A percentile compares a stretch with the other conserved stretches of the same genome.
Conservation (phyloP, 1,139 yeast genomes). For the Pichia sp. region DNA sequence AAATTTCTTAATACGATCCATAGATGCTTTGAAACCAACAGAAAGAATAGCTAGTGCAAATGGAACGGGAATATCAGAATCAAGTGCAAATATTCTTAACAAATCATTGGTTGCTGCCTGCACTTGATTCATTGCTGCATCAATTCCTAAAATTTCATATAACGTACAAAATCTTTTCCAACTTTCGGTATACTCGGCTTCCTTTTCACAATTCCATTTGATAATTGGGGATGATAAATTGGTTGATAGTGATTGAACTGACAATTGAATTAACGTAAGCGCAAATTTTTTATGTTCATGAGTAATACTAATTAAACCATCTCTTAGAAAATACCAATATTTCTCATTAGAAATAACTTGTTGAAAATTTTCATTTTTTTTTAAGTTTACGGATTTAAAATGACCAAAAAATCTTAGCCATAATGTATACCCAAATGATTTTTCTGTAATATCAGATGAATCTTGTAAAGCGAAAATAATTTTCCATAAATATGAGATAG, state of each 20-base stretch:
- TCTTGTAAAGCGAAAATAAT: constrained; percentile 35
- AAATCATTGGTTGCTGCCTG: constrained; percentile 72
- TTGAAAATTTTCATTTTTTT: constrained; percentile 30
- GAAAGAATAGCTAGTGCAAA: constrained; percentile 74
- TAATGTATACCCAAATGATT: constrained; percentile 42
- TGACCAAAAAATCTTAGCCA: constrained; percentile 48
- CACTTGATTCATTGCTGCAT: constrained; percentile 81
- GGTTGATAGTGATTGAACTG: constrained; percentile 43
- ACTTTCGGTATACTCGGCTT: constrained; percentile 36
- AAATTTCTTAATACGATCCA: constrained; percentile 73
- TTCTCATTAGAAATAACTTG: constrained; percentile 31
- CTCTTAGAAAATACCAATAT: constrained; percentile 60
- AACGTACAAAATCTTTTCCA: constrained; percentile 75
- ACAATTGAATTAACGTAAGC: constrained; percentile 59
- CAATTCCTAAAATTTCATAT: constrained; percentile 76
- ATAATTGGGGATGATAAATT: constrained; percentile 41
- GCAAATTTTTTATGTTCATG: constrained; percentile 72
- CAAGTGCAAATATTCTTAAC: constrained; percentile 45
- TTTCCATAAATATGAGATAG: constrained; percentile 38
- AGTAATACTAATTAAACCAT: constrained; percentile 47
- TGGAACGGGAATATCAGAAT: constrained; percentile 46
- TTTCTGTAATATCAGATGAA: constrained; percentile 31
- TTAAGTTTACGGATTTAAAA: constrained; percentile 21
- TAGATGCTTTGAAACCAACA: constrained; percentile 70
- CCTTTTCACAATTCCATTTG: constrained; percentile 38